Base-by-base conservation (phyloP, 768 basidiomycete species). In the Mycena alexandri region DNA sequence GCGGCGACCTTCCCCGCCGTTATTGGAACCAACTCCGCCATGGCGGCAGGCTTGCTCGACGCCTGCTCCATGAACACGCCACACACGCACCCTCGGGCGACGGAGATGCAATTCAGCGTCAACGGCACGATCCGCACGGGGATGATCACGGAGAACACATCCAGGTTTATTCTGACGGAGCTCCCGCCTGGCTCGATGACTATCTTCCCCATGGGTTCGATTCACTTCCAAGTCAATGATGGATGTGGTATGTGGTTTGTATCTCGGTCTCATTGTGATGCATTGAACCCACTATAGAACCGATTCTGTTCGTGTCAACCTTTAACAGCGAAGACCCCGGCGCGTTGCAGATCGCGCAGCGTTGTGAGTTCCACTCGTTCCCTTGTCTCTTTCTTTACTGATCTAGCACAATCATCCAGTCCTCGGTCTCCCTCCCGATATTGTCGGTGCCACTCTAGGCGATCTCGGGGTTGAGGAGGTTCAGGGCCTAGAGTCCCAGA, bases 61-160 rank as follows among this genome's bases (percentile, higher is more conserved):
- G 33, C 52, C 22, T 72, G 72, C 63, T 21, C 54, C 5, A 57
- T 72, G 55, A 71, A 72, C 63, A 58, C 63, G 29, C 72, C 72
- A 17, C 72, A 72, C 53, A 65, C 62, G 1, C 72, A 72, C 44
- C 72, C 72, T 3, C 69, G 72, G 21, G 72, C 72, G 2, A 72
- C 72, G 11, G 72, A 72, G 53, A 68, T 72, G 51, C 66, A 68
- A 29, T 58, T 68, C 63, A 70, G 53, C 56, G 63, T 68, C 21
- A 70, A 72, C 56, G 67, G 72, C 16, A 72, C 69, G 22, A 48
- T 72, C 19, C 69, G 71, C 59, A 72, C 71, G 41, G 71, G 71
- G 0, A 67, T 68, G 61, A 66, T 72, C 43, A 63, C 65, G 53
- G 69, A 72, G 63, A 72, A 72, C 61, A 41, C 41, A 33, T 66